Conservation (phyloP, 345 rosid genomes). For the Pseudoturritis turrita region DNA sequence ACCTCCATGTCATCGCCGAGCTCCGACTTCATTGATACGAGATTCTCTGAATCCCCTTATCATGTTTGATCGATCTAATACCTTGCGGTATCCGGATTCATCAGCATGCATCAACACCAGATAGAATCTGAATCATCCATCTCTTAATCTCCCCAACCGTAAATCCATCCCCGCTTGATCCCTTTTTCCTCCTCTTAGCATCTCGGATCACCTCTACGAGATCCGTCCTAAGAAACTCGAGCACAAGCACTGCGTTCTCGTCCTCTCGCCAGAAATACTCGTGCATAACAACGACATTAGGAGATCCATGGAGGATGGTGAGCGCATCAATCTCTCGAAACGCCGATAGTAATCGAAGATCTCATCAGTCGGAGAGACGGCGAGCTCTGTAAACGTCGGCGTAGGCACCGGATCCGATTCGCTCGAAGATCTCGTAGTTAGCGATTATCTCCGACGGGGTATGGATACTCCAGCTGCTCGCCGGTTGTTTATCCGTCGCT, state of each 20-base stretch:
- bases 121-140: conserved; percentile 91
- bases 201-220: conserved; percentile 58
- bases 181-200: conserved; percentile 49
- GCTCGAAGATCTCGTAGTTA: conserved; percentile 81
- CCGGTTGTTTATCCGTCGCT: conserved; percentile 42
- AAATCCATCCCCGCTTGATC: too few species aligned
- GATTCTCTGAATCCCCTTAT: too few species aligned
- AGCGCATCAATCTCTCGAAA: conserved; percentile 91
- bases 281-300: conserved; percentile 71
- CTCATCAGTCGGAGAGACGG: conserved; percentile 78
- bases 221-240: conserved; percentile 80
- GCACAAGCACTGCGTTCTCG: conserved; percentile 91
- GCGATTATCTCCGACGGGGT: conserved; percentile 76
- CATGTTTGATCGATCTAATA: too few species aligned
- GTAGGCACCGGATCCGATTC: conserved; percentile 87
- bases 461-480: conserved; percentile 98
- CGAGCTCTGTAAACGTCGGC: conserved; percentile 88
- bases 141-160: conserved; percentile 63
- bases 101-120: conserved; percentile 70
- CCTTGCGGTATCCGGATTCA: too few species aligned
- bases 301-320: conserved; percentile 60
- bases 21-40: too few species aligned
- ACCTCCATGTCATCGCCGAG: too few species aligned
- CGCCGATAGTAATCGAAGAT: conserved; percentile 90
- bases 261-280: conserved; percentile 95